A percentile compares a stretch with the other conserved stretches of the same genome.
phyloP scores from a whole-genome alignment of 108 stramenopile species.

The Fragilariopsis cylindrus region DNA sequence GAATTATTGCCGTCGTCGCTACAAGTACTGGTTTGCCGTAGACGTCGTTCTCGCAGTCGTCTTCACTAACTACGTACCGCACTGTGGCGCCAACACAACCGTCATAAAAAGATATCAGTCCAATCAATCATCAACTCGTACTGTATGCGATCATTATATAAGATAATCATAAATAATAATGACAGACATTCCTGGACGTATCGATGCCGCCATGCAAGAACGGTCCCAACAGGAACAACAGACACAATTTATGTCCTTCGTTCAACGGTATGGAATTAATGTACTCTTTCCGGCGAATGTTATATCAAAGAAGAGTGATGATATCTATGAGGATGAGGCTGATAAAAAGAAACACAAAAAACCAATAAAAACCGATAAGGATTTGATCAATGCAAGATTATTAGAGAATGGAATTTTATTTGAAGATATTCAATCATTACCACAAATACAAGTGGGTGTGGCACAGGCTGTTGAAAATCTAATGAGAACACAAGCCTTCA shows the following conservation, averaged over 20 bases:
- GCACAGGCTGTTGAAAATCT: slow-evolving; percentile 54
- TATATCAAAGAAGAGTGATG: background rate
- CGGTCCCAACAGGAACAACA: slow-evolving; percentile 35
- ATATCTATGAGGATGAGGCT: background rate
- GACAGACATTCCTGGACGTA: slow-evolving; percentile 8
- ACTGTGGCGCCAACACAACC: too few species aligned
- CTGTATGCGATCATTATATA: background rate
- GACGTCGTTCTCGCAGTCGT: too few species aligned
- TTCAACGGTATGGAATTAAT: slow-evolving; percentile 32
- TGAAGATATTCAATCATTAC: slow-evolving; percentile 39
- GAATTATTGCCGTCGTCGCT: too few species aligned
- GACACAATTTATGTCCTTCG: slow-evolving; percentile 29
- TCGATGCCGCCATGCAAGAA: slow-evolving; percentile 24
- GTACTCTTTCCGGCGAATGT: slow-evolving; percentile 43
- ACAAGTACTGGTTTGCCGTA: too few species aligned
- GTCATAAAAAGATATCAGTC: too few species aligned
- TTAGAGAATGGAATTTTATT: slow-evolving; percentile 72
- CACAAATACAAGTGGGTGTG: slow-evolving; percentile 42
- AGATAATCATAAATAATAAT: background rate
- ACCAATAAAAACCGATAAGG: slow-evolving; percentile 47
- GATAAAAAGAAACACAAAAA: background rate
- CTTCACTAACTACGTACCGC: too few species aligned
- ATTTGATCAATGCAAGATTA: slow-evolving; percentile 69
- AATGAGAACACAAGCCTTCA: slow-evolving; percentile 66
- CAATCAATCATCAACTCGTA: background rate